phyloP scores from a whole-genome alignment of 257 asterid species.

The Solanum gracilifrons region DNA sequence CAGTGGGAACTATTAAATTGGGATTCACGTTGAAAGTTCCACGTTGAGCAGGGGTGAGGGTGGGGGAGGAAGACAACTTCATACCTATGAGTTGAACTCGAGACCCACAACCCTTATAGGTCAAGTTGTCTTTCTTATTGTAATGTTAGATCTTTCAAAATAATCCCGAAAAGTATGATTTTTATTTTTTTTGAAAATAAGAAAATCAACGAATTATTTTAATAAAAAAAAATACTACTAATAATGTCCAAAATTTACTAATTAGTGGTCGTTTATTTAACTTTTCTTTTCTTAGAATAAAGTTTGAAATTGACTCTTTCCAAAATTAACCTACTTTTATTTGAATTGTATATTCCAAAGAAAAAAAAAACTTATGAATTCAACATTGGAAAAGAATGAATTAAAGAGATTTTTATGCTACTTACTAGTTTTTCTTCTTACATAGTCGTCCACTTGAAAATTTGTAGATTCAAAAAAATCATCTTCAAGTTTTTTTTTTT shows the following conservation, averaged over 20 bases:
- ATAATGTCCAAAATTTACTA: neutral
- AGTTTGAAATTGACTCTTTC: neutral
- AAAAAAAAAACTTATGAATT: neutral
- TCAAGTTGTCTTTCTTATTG: neutral
- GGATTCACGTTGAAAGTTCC: neutral
- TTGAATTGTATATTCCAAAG: neutral
- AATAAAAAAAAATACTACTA: neutral
- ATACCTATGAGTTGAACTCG: neutral
- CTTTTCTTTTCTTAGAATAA: neutral
- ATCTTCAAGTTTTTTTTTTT: neutral
- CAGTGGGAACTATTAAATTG: neutral
- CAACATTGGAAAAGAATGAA: neutral
- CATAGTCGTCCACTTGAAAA: neutral
- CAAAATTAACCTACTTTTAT: neutral
- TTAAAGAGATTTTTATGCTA: neutral
- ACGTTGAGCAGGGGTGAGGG: neutral
- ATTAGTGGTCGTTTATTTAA: neutral
- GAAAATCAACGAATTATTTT: neutral
- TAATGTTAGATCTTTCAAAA: neutral
- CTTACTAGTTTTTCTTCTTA: neutral
- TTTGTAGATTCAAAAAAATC: too few relatives aligned
- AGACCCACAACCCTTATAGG: neutral
- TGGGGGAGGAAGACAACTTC: neutral
- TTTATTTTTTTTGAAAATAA: neutral
- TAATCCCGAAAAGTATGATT: neutral